A percentile compares a stretch with the other conserved stretches of the same genome.
Conservation (phyloP, 192 early-diverging fungal genomes). For the Geranomyces variabilis region DNA sequence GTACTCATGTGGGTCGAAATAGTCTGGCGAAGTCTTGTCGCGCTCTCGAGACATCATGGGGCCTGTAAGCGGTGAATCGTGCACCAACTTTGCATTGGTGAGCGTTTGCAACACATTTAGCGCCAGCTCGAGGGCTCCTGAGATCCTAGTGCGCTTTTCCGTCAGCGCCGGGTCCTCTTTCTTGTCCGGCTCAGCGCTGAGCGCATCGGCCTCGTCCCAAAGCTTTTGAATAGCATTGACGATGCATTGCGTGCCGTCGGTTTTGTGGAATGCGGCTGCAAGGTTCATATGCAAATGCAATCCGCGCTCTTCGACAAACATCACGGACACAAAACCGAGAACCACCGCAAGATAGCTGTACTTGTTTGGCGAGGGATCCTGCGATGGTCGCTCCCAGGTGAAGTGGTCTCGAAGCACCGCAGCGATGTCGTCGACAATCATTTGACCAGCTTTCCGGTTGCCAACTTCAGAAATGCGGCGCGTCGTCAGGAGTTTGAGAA, state of each 20-base stretch:
- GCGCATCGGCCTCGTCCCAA: constrained; percentile 52
- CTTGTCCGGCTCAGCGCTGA: constrained; percentile 24
- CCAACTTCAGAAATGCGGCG: constrained; percentile 55
- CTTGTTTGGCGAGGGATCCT: constrained; percentile 33
- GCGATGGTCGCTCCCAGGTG: constrained; percentile 32
- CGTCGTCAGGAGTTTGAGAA: constrained; percentile 63
- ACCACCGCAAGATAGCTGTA: constrained; percentile 63
- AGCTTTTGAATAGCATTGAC: constrained; percentile 47
- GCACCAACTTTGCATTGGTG: constrained; percentile 70
- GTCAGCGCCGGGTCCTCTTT: constrained; percentile 48
- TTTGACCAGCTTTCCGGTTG: constrained; percentile 56
- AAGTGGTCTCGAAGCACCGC: constrained; percentile 57
- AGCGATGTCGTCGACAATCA: constrained; percentile 64
- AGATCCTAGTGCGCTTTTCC: constrained; percentile 42
- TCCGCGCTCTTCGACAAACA: constrained; percentile 65
- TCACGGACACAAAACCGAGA: constrained; percentile 55
- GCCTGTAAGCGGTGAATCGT: constrained; percentile 72
- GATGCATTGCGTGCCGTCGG: constrained; percentile 56
- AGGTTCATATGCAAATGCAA: constrained; percentile 64
- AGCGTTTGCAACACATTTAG: constrained; percentile 70
- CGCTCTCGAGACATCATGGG: constrained; percentile 55
- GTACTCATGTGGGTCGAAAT: constrained; percentile 76
- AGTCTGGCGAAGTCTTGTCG: constrained; percentile 55
- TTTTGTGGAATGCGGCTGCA: constrained; percentile 63
- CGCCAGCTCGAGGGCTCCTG: constrained; percentile 57